Conservation (phyloP, 2,329 filamentous ascomycete species). For the Hypoxylon sp. region DNA sequence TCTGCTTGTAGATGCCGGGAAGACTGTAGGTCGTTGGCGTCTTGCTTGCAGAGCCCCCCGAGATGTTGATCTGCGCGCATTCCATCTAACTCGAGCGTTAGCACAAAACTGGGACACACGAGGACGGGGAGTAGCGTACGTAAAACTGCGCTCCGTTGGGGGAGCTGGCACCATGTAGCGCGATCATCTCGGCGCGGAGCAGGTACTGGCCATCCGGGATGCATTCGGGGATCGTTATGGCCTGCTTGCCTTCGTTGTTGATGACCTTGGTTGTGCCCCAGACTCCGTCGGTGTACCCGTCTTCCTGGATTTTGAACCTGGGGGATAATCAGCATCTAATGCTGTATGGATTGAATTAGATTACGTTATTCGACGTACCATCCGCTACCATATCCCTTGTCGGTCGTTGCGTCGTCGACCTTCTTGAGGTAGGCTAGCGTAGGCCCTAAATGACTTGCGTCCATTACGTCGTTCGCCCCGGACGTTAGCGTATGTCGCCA, state of each 20-base stretch:
- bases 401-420: conserved; percentile 60
- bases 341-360: not conserved
- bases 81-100: conserved; percentile 54
- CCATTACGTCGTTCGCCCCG: conserved; percentile 65
- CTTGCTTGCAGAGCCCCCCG: conserved; percentile 48
- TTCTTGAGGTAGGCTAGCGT: conserved; percentile 68
- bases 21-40: conserved; percentile 53
- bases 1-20: conserved; percentile 56
- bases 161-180: conserved; percentile 62
- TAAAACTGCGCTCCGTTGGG: conserved; percentile 62
- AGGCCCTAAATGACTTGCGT: conserved; percentile 66
- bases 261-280: conserved; percentile 58
- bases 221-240: conserved; percentile 64
- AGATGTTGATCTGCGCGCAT: conserved; percentile 55
- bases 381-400: conserved; percentile 58
- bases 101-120: not conserved
- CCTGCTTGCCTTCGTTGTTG: conserved; percentile 61
- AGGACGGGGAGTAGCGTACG: conserved; percentile 38
- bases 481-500: conserved; percentile 68
- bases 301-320: conserved; percentile 54
- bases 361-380: conserved; percentile 51
- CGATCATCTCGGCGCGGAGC: conserved; percentile 70
- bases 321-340: not conserved
- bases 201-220: conserved; percentile 70
- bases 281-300: conserved; percentile 45